A percentile compares a stretch with the other conserved stretches of the same genome.
These are phyloP conservation scores for Nemania sp. DNA, from an alignment of 2,329 filamentous ascomycete genomes.

Conservation along the genomic window DNA sequence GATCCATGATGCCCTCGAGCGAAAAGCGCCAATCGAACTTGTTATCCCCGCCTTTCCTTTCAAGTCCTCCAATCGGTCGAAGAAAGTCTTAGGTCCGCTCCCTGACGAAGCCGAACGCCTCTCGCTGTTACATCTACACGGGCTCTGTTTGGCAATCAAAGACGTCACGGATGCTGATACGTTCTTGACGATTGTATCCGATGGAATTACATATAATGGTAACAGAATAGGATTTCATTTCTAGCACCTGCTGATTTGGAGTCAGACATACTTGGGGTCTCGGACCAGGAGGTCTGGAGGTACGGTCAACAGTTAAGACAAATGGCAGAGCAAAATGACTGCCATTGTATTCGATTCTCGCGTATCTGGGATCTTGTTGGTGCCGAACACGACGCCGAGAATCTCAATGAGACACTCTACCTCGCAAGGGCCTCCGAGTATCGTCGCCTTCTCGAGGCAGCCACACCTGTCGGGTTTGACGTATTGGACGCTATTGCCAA, in stretches of 20 bases:
- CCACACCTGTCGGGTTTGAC: slow-evolving; percentile 19
- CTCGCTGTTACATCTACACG: slow-evolving; percentile 25
- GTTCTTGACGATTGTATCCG: slow-evolving; percentile 24
- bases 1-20: slow-evolving; percentile 20
- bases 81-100: slow-evolving; percentile 24
- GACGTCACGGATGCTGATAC: slow-evolving; percentile 17
- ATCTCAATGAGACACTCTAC: slow-evolving; percentile 15
- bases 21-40: slow-evolving; percentile 18
- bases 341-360: slow-evolving; percentile 19
- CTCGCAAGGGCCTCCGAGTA: slow-evolving; percentile 15
- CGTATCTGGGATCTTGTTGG: slow-evolving; percentile 26
- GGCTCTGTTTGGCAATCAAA: slow-evolving; percentile 24
- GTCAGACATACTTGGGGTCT: slow-evolving; percentile 25
- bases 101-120: slow-evolving; percentile 28
- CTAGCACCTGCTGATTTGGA: not conserved
- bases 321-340: slow-evolving; percentile 22
- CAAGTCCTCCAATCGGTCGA: slow-evolving; percentile 27
- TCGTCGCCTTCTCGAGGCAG: slow-evolving; percentile 18
- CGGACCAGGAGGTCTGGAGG: slow-evolving; percentile 25
- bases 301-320: slow-evolving; percentile 19
- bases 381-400: slow-evolving; percentile 13
- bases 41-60: slow-evolving; percentile 28
- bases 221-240: not conserved
- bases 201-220: slow-evolving; percentile 29
- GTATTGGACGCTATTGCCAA: slow-evolving; percentile 21